Base-by-base conservation (phyloP, 805 yeast genomes). In the Isabelozyma rhagii region DNA sequence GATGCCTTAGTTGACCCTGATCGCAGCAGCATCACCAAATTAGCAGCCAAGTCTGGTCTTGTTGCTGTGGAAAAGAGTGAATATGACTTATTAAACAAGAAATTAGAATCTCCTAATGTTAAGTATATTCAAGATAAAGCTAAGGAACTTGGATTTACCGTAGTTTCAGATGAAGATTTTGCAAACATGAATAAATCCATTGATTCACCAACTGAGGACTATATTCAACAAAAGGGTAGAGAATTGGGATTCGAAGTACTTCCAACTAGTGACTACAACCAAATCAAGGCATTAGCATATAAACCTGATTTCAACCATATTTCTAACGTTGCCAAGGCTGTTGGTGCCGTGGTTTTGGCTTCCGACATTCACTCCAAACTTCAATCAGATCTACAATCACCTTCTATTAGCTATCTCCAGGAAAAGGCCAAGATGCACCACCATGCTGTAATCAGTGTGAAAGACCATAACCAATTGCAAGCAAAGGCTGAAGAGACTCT, bases 41-140 rank as follows among this genome's bases (percentile, higher is more conserved):
- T 28, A 9, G 43, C 60, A 28, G 48, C 54, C 6, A 50, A 47
- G 6, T 44, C 53, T 14, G 57, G 55, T 2, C 50, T 48, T 39
- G 50, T 53, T 5, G 42, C 50, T 4, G 21, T 64, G 29, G 50
- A 51, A 5, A 48, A 53, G 27, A 36, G 49, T 1, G 48, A 52
- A 9, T 57, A 53, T 39, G 50, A 50, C 21, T 27, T 43, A 25
- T 31, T 43, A 11, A 27, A 43, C 14, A 21, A 43, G 7, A 48
- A 41, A 39, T 41, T 44, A 6, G 25, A 21, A 17, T 28, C 38
- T 15, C 51, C 51, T 28, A 45, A 42, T 6, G 31, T 42, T 9
- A 29, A 31, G 13, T 47, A 45, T 13, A 48, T 51, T 47, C 25
- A 55, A 36, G 66, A 63, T 44, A 62, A 61, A 43, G 71, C 73